Conservation (phyloP, 768 basidiomycete species). For the Hemileccinum rubropunctum region DNA sequence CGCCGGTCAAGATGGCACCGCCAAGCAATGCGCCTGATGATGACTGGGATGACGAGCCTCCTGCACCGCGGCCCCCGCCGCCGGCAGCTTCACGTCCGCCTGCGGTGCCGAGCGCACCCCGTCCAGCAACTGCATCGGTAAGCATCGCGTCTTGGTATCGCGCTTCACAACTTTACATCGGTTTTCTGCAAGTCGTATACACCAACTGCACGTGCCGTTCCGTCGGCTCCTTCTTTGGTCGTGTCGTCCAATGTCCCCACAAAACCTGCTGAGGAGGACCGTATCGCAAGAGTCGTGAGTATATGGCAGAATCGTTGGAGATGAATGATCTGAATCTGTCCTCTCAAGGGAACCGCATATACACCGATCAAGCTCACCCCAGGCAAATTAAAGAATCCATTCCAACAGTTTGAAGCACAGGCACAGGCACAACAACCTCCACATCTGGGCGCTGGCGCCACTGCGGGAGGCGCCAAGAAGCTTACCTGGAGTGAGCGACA, state of each 20-base stretch:
- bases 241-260: conserved; percentile 48
- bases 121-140: conserved; percentile 40
- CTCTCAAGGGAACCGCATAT: conserved; percentile 69
- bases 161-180: neutral
- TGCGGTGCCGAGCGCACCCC: conserved; percentile 38
- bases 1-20: conserved; percentile 39
- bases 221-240: conserved; percentile 37
- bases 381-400: conserved; percentile 85
- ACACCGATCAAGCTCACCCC: conserved; percentile 86
- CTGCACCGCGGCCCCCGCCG: conserved; percentile 39
- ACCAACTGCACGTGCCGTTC: conserved; percentile 26
- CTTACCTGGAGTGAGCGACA: conserved; percentile 94
- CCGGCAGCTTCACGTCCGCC: conserved; percentile 50
- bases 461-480: conserved; percentile 56
- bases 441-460: conserved; percentile 11
- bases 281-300: conserved; percentile 70
- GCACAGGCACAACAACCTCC: conserved; percentile 29
- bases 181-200: conserved; percentile 19
- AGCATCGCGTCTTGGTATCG: conserved; percentile 11
- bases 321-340: neutral
- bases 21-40: conserved; percentile 47
- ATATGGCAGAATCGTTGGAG: neutral
- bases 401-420: conserved; percentile 57
- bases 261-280: conserved; percentile 76
- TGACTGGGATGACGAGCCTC: conserved; percentile 58